Conservation (phyloP, 768 basidiomycete genomes). For the Leccinum uliginosum region DNA sequence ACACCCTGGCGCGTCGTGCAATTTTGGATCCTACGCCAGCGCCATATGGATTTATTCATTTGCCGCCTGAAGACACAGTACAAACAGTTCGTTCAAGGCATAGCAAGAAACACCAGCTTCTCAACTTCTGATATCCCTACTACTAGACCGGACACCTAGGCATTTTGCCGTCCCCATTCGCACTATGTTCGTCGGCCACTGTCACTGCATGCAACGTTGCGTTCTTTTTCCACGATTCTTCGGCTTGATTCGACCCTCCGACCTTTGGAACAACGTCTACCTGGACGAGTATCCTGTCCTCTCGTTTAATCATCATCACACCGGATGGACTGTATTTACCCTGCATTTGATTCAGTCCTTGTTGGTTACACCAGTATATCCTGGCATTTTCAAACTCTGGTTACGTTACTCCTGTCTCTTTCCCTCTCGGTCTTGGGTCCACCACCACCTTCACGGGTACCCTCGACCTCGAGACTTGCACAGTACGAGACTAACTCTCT, state of each 20-base stretch:
- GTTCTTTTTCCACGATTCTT: neutral
- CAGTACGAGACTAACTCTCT: neutral
- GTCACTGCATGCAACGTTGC: constrained; percentile 5
- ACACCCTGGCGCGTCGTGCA: constrained; percentile 47
- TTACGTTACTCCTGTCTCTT: constrained; percentile 1
- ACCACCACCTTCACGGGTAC: neutral
- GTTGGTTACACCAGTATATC: constrained; percentile 12
- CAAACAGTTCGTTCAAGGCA: constrained; percentile 5
- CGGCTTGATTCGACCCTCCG: neutral
- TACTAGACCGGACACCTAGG: neutral
- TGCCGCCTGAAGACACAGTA: constrained; percentile 3
- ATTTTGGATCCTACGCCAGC: constrained; percentile 20
- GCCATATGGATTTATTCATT: constrained; percentile 2
- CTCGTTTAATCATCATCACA: constrained; percentile 28
- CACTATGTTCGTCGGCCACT: constrained; percentile 2
- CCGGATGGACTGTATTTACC: constrained; percentile 24
- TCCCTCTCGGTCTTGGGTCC: neutral
- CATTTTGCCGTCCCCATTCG: neutral
- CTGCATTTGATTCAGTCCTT: constrained; percentile 15
- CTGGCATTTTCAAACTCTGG: constrained; percentile 2
- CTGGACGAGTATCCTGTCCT: constrained; percentile 24
- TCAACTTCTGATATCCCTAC: constrained; percentile 9
- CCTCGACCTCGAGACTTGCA: neutral
- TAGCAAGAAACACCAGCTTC: constrained; percentile 9
- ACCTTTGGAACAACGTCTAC: constrained; percentile 21